phyloP scores from a whole-genome alignment of 2,329 filamentous ascomycete genomes.

The Colletotrichum godetiae region DNA sequence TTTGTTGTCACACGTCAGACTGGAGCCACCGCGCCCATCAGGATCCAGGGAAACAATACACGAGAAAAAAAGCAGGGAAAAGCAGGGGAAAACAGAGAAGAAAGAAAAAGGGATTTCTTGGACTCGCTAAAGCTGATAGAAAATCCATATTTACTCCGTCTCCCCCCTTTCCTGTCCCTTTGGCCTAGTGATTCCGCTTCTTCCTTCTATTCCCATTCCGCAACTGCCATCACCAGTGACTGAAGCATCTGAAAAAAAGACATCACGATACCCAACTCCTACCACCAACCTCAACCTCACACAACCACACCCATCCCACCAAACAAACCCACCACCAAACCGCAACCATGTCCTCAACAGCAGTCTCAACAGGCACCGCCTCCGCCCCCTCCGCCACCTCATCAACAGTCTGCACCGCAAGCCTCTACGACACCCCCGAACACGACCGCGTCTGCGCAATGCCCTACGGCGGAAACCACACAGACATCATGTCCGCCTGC shows the following conservation, averaged over 20 bases:
- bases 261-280: not conserved
- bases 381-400: slow-evolving; percentile 5
- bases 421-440: slow-evolving; percentile 55
- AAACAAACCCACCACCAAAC: not conserved
- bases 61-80: not conserved
- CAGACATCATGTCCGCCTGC: slow-evolving; percentile 56
- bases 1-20: slow-evolving; percentile 31
- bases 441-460: slow-evolving; percentile 58
- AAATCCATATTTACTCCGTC: slow-evolving; percentile 1
- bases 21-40: slow-evolving; percentile 16
- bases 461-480: slow-evolving; percentile 51
- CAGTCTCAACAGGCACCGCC: not conserved
- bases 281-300: not conserved
- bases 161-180: too few relatives aligned
- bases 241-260: not conserved
- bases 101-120: not conserved
- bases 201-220: not conserved
- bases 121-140: not conserved
- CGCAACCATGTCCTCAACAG: slow-evolving; percentile 18
- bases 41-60: slow-evolving; percentile 22
- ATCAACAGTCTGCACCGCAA: slow-evolving; percentile 27
- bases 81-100: not conserved
- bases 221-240: not conserved
- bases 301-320: not conserved
- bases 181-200: not conserved